Conservation (phyloP, 306 rosid genomes). For the Phaseolus lunatus region DNA sequence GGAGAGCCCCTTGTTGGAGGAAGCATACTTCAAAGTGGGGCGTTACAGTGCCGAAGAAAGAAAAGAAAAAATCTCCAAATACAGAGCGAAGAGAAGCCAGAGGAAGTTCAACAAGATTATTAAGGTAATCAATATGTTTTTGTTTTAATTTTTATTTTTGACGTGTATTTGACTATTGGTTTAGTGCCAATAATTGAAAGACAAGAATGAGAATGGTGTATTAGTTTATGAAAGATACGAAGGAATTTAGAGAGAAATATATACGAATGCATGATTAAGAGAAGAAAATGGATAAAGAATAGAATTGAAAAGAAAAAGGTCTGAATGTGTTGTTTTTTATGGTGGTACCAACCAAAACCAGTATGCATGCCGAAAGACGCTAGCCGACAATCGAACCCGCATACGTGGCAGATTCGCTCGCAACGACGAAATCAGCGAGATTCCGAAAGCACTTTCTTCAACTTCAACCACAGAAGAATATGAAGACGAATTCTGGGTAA, state of each 20-base stretch:
- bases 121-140: slow-evolving; percentile 53
- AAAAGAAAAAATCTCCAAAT: slow-evolving; percentile 73
- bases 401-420: slow-evolving; percentile 96
- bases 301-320: neutral
- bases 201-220: slow-evolving; percentile 2
- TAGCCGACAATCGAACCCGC: slow-evolving; percentile 87
- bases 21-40: slow-evolving; percentile 68
- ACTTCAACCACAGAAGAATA: slow-evolving; percentile 62
- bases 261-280: slow-evolving; percentile 24
- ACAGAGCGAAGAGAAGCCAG: slow-evolving; percentile 84
- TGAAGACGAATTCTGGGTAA: slow-evolving; percentile 78
- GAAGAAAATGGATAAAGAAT: neutral
- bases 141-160: neutral
- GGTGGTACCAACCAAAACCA: slow-evolving; percentile 43
- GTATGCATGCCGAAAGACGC: slow-evolving; percentile 94
- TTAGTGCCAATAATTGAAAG: neutral
- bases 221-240: slow-evolving; percentile 8
- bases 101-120: slow-evolving; percentile 91
- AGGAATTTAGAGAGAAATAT: neutral
- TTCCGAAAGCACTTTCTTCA: slow-evolving; percentile 62
- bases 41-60: slow-evolving; percentile 81
- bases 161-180: neutral
- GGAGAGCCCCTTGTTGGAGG: slow-evolving; percentile 57
- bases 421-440: slow-evolving; percentile 66
- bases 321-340: slow-evolving; percentile 35